phyloP scores from a whole-genome alignment of 2,329 filamentous ascomycete species.

The Fusarium denticulatum region DNA sequence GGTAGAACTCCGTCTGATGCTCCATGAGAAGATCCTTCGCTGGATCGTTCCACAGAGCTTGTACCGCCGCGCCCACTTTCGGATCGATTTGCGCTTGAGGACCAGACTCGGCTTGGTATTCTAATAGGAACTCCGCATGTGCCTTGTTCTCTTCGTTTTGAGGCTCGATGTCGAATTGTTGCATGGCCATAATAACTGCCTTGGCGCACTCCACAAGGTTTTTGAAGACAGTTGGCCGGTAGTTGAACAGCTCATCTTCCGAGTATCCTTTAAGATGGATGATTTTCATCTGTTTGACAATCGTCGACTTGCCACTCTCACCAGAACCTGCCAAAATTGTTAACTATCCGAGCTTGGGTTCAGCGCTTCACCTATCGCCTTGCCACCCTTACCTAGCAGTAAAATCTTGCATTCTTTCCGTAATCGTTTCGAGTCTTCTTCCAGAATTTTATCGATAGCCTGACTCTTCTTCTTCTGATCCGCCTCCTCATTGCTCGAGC shows the following conservation, averaged over 20 bases:
- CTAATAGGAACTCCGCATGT: conserved; percentile 80
- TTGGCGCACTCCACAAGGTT: conserved; percentile 98
- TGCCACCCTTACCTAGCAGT: conserved; percentile 76
- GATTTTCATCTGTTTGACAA: conserved; percentile 99
- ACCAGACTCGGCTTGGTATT: conserved; percentile 91
- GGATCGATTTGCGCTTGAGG: conserved; percentile 85
- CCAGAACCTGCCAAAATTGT: conserved; percentile 77
- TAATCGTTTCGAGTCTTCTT: conserved; percentile 92
- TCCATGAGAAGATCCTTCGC: conserved; percentile 86
- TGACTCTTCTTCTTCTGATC: conserved; percentile 97
- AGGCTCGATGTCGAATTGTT: conserved; percentile 88
- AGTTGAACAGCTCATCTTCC: conserved; percentile 90
- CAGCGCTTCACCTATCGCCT: conserved; percentile 12
- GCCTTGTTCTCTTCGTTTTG: conserved; percentile 76
- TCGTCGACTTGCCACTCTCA: conserved; percentile 98
- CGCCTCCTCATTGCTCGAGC: conserved; percentile 83
- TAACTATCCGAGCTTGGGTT: conserved; percentile 16
- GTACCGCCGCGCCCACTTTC: conserved; percentile 83
- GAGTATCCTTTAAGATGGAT: conserved; percentile 99
- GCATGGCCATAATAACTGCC: conserved; percentile 89
- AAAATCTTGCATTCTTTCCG: conserved; percentile 99
- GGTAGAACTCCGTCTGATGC: conserved; percentile 96
- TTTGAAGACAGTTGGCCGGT: conserved; percentile 97
- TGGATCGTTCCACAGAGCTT: conserved; percentile 89
- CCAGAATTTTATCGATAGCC: conserved; percentile 90